phyloP scores from a whole-genome alignment of 2,329 filamentous ascomycete species.

The Lasiodiplodia hormozganensis region DNA sequence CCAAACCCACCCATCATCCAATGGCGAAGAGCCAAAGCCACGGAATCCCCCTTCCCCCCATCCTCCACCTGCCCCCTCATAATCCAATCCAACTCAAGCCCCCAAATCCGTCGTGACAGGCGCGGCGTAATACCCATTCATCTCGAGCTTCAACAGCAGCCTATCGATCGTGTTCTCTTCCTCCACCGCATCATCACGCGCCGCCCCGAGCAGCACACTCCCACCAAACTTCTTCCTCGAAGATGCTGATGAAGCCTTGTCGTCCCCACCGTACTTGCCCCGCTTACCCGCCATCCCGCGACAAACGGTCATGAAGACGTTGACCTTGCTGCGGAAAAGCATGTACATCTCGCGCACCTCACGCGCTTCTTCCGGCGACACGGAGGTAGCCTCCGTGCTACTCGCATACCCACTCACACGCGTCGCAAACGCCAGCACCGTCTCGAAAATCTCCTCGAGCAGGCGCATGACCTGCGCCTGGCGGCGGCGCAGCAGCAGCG shows the following conservation, averaged over 20 bases:
- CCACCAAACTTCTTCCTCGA: slow-evolving; percentile 40
- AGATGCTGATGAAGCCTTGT: not conserved
- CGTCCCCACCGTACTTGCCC: slow-evolving; percentile 35
- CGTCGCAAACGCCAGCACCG: slow-evolving; percentile 72
- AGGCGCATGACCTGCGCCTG: slow-evolving; percentile 76
- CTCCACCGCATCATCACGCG: slow-evolving; percentile 40
- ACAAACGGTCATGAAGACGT: slow-evolving; percentile 77
- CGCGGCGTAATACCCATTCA: slow-evolving; percentile 68
- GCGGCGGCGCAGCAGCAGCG: slow-evolving; percentile 74
- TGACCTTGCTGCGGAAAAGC: slow-evolving; percentile 75
- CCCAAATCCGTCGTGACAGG: slow-evolving; percentile 19
- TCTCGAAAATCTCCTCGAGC: slow-evolving; percentile 76
- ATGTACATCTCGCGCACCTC: slow-evolving; percentile 64
- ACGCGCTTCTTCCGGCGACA: slow-evolving; percentile 38
- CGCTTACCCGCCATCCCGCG: slow-evolving; percentile 71
- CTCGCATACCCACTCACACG: slow-evolving; percentile 36
- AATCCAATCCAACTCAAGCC: not conserved
- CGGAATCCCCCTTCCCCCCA: not conserved
- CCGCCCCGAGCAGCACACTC: slow-evolving; percentile 33
- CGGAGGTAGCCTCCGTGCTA: too few species aligned
- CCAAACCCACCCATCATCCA: too few species aligned
- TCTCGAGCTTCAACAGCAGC: slow-evolving; percentile 73
- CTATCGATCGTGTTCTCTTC: slow-evolving; percentile 70
- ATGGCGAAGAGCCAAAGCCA: not conserved
- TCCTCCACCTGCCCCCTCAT: not conserved